Base-by-base conservation (phyloP, 1,284 basidiomycete genomes). In the Anthracocystis setariae region DNA sequence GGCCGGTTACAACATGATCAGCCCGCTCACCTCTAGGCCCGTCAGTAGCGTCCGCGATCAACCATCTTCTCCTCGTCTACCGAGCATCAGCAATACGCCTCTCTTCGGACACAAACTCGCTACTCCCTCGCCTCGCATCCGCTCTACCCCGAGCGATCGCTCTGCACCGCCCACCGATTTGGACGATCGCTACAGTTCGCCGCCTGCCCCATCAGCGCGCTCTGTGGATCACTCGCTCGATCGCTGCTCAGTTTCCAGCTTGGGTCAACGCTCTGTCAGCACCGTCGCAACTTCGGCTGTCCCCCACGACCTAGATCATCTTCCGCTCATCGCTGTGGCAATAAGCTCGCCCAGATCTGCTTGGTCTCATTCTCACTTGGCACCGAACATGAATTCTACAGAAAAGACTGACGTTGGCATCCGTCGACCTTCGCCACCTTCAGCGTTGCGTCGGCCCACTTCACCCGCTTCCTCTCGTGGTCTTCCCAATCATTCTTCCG, bases 1-100 rank as follows among this genome's bases (percentile, higher is more conserved):
- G n/a, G 68, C 62, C 62, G 68, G 68, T 51, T 35, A 44, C 68
- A 71, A 50, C 42, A 71, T 71, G 68, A 58, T 61, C 62, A 50
- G 38, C 37, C 57, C 68, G 46, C 21, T 62, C 50, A 53, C 68
- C 3, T 53, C 50, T 35, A 52, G 62, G 18, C 68, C 68, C 46
- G 46, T 58, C 62, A 71, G 68, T 46, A 71, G 68, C 46, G 48
- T 71, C 38, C 61, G 68, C 46, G 62, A 65, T 45, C 62, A 60
- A 50, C 68, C 52, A 33, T 23, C 46, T 24, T 65, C 62, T 20
- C 51, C 54, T 23, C 45, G 32, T 51, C 37, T 51, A 29, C 43
- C 62, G 15, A 54, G 46, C 52, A 46, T 39, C 42, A 46, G 5
- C 49, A 33, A 23, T 47, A 58, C 68, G 9, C 50, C 55, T 32